Evolutionary conservation across 495 filamentous ascomycete genomes (phyloP).

Genomic region (Hypoxylon perforatum): DNA sequence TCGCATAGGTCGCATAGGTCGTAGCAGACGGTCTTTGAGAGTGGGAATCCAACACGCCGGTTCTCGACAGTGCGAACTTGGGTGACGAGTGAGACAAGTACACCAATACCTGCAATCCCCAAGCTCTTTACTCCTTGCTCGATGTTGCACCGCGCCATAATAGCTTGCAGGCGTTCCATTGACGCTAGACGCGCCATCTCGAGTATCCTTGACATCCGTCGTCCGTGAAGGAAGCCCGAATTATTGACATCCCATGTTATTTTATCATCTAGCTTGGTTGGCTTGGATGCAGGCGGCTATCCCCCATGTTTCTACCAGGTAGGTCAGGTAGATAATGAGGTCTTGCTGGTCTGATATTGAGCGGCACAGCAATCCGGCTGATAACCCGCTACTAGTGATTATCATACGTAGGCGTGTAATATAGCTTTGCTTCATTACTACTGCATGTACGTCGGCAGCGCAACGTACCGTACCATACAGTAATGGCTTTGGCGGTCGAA

Average conservation of each 20-base stretch:
- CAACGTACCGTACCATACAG: conserved; percentile 6
- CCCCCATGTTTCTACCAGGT: conserved; percentile 1
- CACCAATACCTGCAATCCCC: conserved; percentile 11
- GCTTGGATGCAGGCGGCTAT: conserved; percentile 7
- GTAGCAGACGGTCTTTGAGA: neutral
- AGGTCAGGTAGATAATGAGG: no score
- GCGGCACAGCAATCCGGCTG: conserved; percentile 25
- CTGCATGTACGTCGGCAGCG: conserved; percentile 14
- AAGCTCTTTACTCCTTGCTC: conserved; percentile 15
- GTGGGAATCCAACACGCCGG: conserved; percentile 28
- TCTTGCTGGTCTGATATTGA: conserved; percentile 16
- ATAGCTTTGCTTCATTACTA: conserved; percentile 16
- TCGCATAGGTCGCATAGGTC: conserved; percentile 25
- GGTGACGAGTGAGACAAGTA: neutral
- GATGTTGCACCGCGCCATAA: conserved; percentile 34
- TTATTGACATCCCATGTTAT: neutral
- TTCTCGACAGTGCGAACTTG: conserved; percentile 33
- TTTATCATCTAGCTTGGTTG: conserved; percentile 15
- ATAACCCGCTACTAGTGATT: conserved; percentile 14
- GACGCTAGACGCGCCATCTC: conserved; percentile 41
- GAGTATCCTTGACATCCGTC: conserved; percentile 27
- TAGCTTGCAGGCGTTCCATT: conserved; percentile 37
- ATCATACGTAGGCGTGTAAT: conserved; percentile 11
- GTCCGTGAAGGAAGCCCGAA: conserved; percentile 11
- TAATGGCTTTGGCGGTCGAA: conserved; percentile 23